Base-by-base conservation (phyloP, 768 basidiomycete species). In the Hygrocybe punicea region DNA sequence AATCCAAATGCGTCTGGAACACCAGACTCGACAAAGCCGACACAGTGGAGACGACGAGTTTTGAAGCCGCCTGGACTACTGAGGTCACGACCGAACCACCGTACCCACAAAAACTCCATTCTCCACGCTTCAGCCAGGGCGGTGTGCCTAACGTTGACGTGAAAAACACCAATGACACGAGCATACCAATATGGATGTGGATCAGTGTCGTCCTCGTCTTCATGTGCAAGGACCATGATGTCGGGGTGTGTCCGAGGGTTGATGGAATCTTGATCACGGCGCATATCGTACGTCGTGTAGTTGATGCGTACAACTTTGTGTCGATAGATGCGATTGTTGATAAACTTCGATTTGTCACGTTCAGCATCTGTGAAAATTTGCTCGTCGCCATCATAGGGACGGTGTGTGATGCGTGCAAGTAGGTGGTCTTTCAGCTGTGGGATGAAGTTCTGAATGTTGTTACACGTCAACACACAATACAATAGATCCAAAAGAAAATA, bases 281-380 rank as follows among this genome's bases (percentile, higher is more conserved):
- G n/a, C n/a, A n/a, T n/a, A n/a, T 72, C 64, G 16, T 71, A 73
- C 0, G 62, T 69, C 0, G 70, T 72, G 23, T 70, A 73, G 36
- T 71, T 71, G 33, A 73, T 11, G 0, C 49, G 57, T 0, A 70
- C 24, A 0, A 63, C 62, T 10, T 68, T 71, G 57, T 73, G 71
- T 0, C 21, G 16, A 13, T 68, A 73, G 2, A 73, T 58, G 1
- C 45, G 49, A 19, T 73, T 60, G 4, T 65, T 61, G 0, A 63
- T 42, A 4, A 72, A 53, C 0, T 17, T 6, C 9, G 62, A 13
- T 2, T 49, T n/a, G 6, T 40, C 36, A 4, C 17, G 59, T 6
- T 62, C 54, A 11, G 54, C 21, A 16, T 37, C 17, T 6, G 61
- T 50, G 45, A 56, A 62, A 19, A 49, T 16, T 11, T 49, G 13